These are phyloP conservation scores for Ambrosia hybrid DNA, from an alignment of 140 eudicot genomes.

Conservation along the genomic window DNA sequence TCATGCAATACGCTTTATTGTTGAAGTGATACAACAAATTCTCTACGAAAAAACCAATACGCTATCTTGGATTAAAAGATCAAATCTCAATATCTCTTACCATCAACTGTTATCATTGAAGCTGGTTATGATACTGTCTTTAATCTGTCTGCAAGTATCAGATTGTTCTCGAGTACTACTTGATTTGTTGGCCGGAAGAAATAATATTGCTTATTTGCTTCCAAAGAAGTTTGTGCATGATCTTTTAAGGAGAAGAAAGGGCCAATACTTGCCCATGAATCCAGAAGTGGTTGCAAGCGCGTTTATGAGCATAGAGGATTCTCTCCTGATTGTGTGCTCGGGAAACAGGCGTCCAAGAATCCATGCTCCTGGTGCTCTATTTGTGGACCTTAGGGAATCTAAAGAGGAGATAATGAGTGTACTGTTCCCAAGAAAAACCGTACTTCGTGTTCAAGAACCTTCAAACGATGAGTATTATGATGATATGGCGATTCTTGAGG, in stretches of 20 bases:
- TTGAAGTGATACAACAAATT: conserved; percentile 13
- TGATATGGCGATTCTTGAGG: neutral
- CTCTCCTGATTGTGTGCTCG: conserved; percentile 34
- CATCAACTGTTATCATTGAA: conserved; percentile 34
- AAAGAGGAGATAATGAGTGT: conserved; percentile 29
- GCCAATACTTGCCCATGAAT: neutral
- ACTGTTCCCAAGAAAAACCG: conserved; percentile 22
- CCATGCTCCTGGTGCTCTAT: conserved; percentile 31
- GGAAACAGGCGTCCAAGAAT: conserved; percentile 1
- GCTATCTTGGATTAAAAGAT: conserved; percentile 27
- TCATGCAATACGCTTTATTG: conserved; percentile 21
- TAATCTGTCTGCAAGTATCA: conserved; percentile 14
- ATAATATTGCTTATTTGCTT: conserved; percentile 28
- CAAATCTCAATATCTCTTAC: conserved; percentile 11
- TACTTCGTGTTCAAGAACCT: neutral
- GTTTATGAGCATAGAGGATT: conserved; percentile 29
- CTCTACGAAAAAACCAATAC: conserved; percentile 25
- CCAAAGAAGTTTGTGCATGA: conserved; percentile 26
- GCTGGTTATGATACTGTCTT: conserved; percentile 30
- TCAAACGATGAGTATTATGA: neutral
- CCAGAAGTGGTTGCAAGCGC: conserved; percentile 35
- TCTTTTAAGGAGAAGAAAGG: conserved; percentile 19
- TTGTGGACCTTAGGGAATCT: conserved; percentile 26
- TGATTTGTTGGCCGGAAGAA: conserved; percentile 9
- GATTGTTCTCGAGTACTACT: conserved; percentile 6